Evolutionary conservation across 2,329 filamentous ascomycete species (phyloP).

Genomic region (Fusarium longipes): DNA sequence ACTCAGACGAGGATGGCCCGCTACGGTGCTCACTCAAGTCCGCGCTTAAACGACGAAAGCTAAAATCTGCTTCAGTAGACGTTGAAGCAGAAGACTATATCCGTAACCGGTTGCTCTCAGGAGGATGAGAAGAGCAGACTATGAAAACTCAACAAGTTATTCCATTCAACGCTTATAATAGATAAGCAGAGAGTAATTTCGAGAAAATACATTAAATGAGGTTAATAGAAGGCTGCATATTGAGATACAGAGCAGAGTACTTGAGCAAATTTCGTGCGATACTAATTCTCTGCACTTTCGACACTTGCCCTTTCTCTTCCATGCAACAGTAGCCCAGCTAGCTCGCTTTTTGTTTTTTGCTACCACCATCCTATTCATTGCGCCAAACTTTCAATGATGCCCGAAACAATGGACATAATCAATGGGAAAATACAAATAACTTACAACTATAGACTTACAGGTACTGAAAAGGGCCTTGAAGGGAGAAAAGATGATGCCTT

Average conservation of each 20-base stretch:
- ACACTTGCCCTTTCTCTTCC: neutral
- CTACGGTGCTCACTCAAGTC: neutral
- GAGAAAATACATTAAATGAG: neutral
- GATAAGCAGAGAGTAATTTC: neutral
- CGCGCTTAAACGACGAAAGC: neutral
- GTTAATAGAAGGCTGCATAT: neutral
- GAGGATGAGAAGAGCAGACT: neutral
- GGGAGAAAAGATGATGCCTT: neutral
- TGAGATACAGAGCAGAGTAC: neutral
- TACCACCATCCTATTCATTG: neutral
- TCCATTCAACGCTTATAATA: neutral
- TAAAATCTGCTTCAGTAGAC: neutral
- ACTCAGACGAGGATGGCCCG: neutral
- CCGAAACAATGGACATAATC: neutral
- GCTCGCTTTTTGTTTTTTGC: neutral
- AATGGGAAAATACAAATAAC: neutral
- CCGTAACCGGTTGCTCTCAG: neutral
- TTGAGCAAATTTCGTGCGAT: neutral
- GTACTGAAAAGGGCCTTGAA: neutral
- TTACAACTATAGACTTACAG: neutral
- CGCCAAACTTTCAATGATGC: neutral
- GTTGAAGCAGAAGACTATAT: neutral
- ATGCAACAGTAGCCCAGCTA: neutral
- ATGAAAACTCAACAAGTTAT: neutral
- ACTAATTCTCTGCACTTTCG: neutral